A percentile compares a stretch with the other conserved stretches of the same genome.
phyloP scores from a whole-genome alignment of 2,329 filamentous ascomycete species.

The Beauveria varroae region DNA sequence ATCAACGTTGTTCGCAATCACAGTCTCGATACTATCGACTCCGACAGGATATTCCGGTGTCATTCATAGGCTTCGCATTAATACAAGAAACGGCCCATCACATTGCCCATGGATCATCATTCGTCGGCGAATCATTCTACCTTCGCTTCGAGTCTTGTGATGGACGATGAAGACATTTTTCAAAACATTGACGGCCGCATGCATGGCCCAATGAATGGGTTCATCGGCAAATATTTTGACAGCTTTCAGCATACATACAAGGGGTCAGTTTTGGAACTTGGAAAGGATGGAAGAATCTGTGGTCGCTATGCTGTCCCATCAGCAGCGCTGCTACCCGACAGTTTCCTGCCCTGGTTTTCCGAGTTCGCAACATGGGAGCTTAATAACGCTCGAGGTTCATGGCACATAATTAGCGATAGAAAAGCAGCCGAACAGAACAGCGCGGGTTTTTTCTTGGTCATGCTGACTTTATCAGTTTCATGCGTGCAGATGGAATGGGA shows the following conservation, averaged over 20 bases:
- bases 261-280: neutral
- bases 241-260: neutral
- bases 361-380: conserved; percentile 10
- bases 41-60: neutral
- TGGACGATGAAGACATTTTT: neutral
- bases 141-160: neutral
- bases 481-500: conserved; percentile 11
- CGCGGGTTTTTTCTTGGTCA: neutral
- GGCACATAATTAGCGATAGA: neutral
- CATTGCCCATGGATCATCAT: neutral
- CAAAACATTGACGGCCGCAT: neutral
- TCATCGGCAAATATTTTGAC: neutral
- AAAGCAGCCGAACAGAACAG: neutral
- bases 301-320: conserved; percentile 12
- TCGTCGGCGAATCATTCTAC: neutral
- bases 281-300: neutral
- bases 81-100: neutral
- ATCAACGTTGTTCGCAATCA: neutral
- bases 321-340: conserved; percentile 13
- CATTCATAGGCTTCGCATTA: neutral
- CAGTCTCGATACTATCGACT: neutral
- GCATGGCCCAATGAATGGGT: neutral
- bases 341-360: conserved; percentile 16
- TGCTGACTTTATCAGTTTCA: conserved; percentile 6
- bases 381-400: conserved; percentile 3